Percentiles rank a stretch among this genome's conserved stretches.
Evolutionary conservation across 208 protist genomes (phyloP).

Genomic region (Trypanosoma mega): DNA sequence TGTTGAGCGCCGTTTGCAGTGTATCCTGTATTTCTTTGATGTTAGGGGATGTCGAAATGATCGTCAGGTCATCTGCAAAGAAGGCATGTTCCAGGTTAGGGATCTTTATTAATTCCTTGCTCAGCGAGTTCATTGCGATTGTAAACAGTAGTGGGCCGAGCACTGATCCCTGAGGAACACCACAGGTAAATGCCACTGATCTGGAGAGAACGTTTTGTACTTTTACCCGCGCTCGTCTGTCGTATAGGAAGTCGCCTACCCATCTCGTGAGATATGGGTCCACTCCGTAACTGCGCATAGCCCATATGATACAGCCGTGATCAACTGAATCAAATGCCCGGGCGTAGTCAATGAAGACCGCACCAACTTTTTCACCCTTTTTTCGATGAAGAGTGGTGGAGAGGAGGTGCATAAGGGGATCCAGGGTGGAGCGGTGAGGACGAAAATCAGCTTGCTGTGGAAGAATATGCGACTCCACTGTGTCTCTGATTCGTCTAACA

Average conservation of each 20-base stretch:
- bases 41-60: conserved; percentile 1
- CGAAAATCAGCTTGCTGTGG: conserved; percentile 28
- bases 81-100: conserved; percentile 17
- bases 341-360: conserved; percentile 36
- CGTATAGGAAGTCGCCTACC: conserved; percentile 20
- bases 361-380: neutral
- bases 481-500: conserved; percentile 19
- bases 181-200: conserved; percentile 7
- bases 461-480: conserved; percentile 10
- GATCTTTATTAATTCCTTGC: conserved; percentile 10
- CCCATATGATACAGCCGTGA: conserved; percentile 24
- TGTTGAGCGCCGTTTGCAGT: conserved; percentile 6
- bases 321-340: conserved; percentile 39
- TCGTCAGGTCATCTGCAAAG: conserved; percentile 38
- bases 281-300: neutral
- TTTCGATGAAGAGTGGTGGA: neutral
- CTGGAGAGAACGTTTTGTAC: conserved; percentile 15
- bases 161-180: conserved; percentile 36
- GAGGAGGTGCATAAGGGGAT: conserved; percentile 25
- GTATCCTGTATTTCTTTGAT: conserved; percentile 1
- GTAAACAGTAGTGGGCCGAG: conserved; percentile 33
- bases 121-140: conserved; percentile 30
- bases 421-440: conserved; percentile 22
- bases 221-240: conserved; percentile 9
- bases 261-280: conserved; percentile 15